Evolutionary conservation across 2,329 filamentous ascomycete species (phyloP).

Genomic region (Cercospora brassicicola): DNA sequence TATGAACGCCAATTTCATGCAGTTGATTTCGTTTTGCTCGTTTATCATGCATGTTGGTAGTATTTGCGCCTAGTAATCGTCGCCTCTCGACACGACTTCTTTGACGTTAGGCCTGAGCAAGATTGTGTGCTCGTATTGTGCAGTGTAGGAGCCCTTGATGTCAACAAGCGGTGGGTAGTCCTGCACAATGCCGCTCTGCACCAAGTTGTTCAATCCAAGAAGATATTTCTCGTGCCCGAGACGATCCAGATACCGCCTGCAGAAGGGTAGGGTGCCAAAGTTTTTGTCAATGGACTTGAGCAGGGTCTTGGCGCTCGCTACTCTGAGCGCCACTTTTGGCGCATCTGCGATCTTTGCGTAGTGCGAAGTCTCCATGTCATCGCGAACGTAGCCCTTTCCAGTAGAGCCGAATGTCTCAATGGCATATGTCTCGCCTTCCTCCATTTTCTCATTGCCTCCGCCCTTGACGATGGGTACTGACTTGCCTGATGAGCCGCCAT

Average conservation of each 20-base stretch:
- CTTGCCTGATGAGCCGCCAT: conserved; percentile 56
- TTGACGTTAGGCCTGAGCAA: conserved; percentile 44
- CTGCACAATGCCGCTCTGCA: conserved; percentile 59
- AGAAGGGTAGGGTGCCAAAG: conserved; percentile 63
- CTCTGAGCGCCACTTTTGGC: conserved; percentile 42
- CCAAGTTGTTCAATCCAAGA: conserved; percentile 59
- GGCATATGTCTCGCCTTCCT: conserved; percentile 60
- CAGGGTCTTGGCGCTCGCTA: conserved; percentile 58
- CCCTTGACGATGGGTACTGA: conserved; percentile 57
- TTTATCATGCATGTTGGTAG: not conserved
- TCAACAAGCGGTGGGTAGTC: conserved; percentile 59
- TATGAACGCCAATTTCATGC: not conserved
- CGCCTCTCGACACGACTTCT: conserved; percentile 45
- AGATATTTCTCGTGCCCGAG: conserved; percentile 61
- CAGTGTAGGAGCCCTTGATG: conserved; percentile 60
- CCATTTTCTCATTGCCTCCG: conserved; percentile 54
- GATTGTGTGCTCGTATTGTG: conserved; percentile 63
- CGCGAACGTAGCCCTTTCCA: conserved; percentile 50
- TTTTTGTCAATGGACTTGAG: conserved; percentile 62
- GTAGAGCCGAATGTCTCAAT: conserved; percentile 61
- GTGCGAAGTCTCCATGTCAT: conserved; percentile 48
- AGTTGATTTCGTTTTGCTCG: not conserved
- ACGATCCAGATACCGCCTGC: conserved; percentile 62
- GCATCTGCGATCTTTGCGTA: conserved; percentile 41
- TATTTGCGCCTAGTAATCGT: conserved; percentile 36